Evolutionary conservation across 306 rosid species (phyloP), one percentile per base, ranked within the genome.

Genomic region (Cucurbita ficifolia): DNA sequence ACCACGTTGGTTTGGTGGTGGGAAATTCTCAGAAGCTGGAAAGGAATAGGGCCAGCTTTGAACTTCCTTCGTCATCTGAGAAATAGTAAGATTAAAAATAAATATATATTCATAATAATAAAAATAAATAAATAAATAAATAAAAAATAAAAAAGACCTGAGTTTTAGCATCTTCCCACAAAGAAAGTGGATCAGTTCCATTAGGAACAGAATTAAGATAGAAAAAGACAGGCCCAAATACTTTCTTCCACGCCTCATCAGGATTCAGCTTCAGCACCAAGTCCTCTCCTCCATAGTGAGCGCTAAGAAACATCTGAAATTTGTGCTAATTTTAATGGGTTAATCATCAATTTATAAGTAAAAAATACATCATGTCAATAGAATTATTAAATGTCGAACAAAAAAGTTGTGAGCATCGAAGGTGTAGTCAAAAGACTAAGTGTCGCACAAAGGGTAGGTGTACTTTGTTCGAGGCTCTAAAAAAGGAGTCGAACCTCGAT

Each of bases 231-330:
- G 97, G 98, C 38, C 98, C 98, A 55, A 84, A 88, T n/a, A 94
- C 96, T 78, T 89, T 94, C 86, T 90, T 94, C 98, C 98, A 94
- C 17, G 92, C 63, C 84, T 94, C 97, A 38, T 85, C 84, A 5
- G 83, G 64, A 68, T 78, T 80, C 78, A 94, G 76, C 46, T 87
- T 82, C 35, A 91, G 65, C 53, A 94, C 81, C 83, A 94, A 68
- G 62, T 94, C 98, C 72, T 76, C 90, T 75, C 98, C 98, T 0
- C 89, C 73, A 80, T 94, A 94, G 77, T 94, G 98, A 12, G 90
- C 83, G 62, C 98, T 94, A 7, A 89, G 92, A 82, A 94, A 90
- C 77, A 94, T 73, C 98, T 94, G 86, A 61, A 17, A 14, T 35
- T 29, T 29, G 33, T 29, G 3, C 33, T 3, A 29, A 29, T 29